These are phyloP conservation scores for Coemansia sp. DNA, from an alignment of 192 early-diverging fungal genomes.

Conservation along the genomic window DNA sequence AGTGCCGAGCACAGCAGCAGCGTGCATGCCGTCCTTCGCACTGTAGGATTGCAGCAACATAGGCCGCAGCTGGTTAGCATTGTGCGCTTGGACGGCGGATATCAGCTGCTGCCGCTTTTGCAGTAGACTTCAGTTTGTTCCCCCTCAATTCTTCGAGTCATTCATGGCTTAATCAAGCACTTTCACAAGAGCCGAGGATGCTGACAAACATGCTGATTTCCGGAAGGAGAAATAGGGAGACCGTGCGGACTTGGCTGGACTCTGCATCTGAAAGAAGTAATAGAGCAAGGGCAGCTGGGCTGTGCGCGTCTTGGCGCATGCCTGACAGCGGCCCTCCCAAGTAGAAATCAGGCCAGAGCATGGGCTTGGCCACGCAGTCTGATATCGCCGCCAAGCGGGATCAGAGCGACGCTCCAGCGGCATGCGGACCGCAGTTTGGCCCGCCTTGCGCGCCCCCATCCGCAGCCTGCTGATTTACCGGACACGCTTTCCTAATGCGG, in stretches of 20 bases:
- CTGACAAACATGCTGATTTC: no score
- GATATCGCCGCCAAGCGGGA: neutral
- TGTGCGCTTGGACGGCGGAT: slow-evolving; percentile 9
- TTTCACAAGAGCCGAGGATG: neutral
- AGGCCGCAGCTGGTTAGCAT: slow-evolving; percentile 45
- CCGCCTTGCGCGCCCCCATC: neutral
- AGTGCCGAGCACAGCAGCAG: slow-evolving; percentile 7
- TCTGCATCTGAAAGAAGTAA: neutral
- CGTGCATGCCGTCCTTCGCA: slow-evolving; percentile 2
- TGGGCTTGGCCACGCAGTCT: neutral
- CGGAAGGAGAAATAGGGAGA: neutral
- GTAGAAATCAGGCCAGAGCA: neutral
- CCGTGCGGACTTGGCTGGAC: neutral
- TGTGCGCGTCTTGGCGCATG: neutral
- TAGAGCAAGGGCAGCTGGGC: neutral
- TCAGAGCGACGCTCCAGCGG: neutral
- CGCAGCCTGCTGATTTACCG: neutral
- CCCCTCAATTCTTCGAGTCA: neutral
- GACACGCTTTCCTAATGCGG: neutral
- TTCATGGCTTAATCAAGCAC: neutral
- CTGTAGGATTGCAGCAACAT: neutral
- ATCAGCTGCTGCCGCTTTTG: neutral
- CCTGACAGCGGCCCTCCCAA: neutral
- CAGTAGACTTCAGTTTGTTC: neutral
- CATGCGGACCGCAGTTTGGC: neutral